Percentiles rank a stretch among this genome's conserved stretches.
Evolutionary conservation across 441 rosid species (phyloP).

Genomic region (Viola pubescens): DNA sequence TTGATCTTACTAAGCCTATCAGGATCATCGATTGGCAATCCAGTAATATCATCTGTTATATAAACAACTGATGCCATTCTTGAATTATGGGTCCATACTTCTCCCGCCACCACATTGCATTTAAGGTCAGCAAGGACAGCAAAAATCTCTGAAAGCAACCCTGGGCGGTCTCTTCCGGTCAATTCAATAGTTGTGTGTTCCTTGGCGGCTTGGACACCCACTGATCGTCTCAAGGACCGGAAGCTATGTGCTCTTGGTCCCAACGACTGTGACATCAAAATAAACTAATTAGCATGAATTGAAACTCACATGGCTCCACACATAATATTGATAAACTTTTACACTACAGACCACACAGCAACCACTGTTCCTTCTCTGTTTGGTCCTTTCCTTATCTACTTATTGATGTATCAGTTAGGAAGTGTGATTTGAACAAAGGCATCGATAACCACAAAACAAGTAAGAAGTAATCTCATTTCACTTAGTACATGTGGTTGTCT

Average conservation of each 20-base stretch:
- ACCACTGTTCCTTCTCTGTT: conserved; percentile 9
- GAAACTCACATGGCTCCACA: conserved; percentile 22
- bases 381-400: conserved; percentile 13
- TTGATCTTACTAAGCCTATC: conserved; percentile 49
- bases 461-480: not conserved
- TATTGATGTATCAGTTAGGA: conserved; percentile 2
- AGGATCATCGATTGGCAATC: conserved; percentile 46
- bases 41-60: conserved; percentile 49
- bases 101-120: conserved; percentile 70
- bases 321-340: conserved; percentile 11
- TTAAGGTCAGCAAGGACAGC: conserved; percentile 68
- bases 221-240: conserved; percentile 56
- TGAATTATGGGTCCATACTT: conserved; percentile 87
- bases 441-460: conserved; percentile 4
- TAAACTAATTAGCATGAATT: conserved; percentile 17
- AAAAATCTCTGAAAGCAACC: conserved; percentile 70
- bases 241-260: conserved; percentile 53
- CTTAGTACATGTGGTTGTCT: not conserved
- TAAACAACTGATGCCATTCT: conserved; percentile 82
- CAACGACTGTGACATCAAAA: conserved; percentile 43
- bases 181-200: conserved; percentile 62
- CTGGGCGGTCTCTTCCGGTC: conserved; percentile 76
- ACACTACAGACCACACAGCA: conserved; percentile 16
- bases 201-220: conserved; percentile 47
- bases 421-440: conserved; percentile 5